Percentiles rank a stretch among this genome's conserved stretches.
These are phyloP conservation scores for Pythium dissimile DNA, from an alignment of 352 stramenopile species.

Conservation along the genomic window DNA sequence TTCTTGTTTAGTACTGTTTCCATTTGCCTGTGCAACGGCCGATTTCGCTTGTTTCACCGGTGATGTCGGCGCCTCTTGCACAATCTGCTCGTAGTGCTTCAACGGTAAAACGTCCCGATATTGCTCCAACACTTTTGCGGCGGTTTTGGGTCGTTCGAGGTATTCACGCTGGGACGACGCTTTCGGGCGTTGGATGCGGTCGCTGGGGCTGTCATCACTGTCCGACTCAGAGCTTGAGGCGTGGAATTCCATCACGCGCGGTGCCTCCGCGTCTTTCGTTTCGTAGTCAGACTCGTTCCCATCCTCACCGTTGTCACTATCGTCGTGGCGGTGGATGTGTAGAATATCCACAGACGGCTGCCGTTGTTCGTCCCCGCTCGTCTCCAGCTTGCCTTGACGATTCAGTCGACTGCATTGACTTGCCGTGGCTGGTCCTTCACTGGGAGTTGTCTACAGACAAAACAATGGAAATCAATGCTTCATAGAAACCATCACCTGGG, in stretches of 20 bases:
- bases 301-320: slow-evolving; percentile 24
- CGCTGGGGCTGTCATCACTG: slow-evolving; percentile 10
- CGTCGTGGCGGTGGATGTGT: slow-evolving; percentile 18
- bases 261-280: slow-evolving; percentile 43
- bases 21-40: not conserved
- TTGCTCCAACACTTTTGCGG: slow-evolving; percentile 45
- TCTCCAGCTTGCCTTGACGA: not conserved
- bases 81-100: slow-evolving; percentile 48
- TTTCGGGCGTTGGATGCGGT: not conserved
- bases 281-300: slow-evolving; percentile 55
- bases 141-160: slow-evolving; percentile 41
- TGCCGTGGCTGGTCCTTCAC: not conserved
- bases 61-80: slow-evolving; percentile 8
- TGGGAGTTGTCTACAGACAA: not conserved
- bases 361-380: not conserved
- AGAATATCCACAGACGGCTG: not conserved
- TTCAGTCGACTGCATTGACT: not conserved
- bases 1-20: too few relatives aligned
- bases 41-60: not conserved
- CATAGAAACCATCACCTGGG: not conserved
- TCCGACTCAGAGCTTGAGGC: slow-evolving; percentile 49
- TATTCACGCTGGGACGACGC: not conserved
- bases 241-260: slow-evolving; percentile 53
- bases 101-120: slow-evolving; percentile 51
- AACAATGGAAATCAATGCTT: not conserved